Percentiles rank a stretch among this genome's conserved stretches.
These are phyloP conservation scores for Eimeria acervulina DNA, from an alignment of 169 alveolate species.

Conservation along the genomic window DNA sequence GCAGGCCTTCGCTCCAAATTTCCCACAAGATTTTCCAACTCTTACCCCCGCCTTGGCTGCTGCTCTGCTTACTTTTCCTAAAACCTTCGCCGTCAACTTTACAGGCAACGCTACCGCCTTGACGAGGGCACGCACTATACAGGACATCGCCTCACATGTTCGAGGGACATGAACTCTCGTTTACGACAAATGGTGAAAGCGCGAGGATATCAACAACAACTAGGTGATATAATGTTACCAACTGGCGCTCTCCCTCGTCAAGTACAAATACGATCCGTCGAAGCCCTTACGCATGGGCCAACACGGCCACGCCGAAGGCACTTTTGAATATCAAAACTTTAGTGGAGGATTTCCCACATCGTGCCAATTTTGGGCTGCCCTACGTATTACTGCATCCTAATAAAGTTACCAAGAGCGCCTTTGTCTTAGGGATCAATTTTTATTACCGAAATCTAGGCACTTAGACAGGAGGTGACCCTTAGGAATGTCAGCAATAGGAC, in stretches of 20 bases:
- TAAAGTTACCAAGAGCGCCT: background rate
- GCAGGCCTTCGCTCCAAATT: constrained; percentile 35
- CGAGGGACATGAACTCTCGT: background rate
- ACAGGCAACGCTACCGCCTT: constrained; percentile 35
- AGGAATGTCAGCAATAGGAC: background rate
- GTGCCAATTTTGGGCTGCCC: background rate
- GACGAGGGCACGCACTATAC: constrained; percentile 18
- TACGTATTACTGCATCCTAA: background rate
- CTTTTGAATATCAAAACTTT: background rate
- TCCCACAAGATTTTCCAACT: constrained; percentile 4
- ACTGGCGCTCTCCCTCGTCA: background rate
- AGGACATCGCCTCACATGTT: constrained; percentile 15
- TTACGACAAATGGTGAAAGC: background rate
- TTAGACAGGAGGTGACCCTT: background rate
- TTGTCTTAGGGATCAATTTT: background rate
- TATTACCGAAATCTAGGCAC: background rate
- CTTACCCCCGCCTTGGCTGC: background rate
- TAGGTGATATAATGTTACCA: background rate
- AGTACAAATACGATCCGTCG: background rate
- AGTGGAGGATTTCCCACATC: background rate
- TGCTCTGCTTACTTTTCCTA: background rate
- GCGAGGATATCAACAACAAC: background rate
- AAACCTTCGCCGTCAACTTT: background rate
- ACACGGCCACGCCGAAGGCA: background rate
- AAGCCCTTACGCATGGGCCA: background rate